These are phyloP conservation scores for Alternaria arbusti DNA, from an alignment of 2,329 filamentous ascomycete species.

Conservation along the genomic window DNA sequence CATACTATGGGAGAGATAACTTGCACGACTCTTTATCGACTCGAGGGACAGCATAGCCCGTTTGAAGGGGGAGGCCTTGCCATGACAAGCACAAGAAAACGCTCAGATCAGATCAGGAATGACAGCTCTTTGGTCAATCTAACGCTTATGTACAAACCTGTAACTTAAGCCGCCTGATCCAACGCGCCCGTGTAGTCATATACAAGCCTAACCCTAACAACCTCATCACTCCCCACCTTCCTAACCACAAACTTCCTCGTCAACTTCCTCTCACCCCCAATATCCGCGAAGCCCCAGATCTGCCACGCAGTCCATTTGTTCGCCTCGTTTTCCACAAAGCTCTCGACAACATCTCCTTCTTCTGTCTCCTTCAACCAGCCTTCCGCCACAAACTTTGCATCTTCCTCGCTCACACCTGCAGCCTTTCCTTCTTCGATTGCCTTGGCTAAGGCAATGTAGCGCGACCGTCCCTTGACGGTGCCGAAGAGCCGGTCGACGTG, in stretches of 20 bases:
- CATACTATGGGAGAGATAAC: background rate
- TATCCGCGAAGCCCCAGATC: conserved; percentile 42
- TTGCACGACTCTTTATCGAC: conserved; percentile 1
- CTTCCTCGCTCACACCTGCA: conserved; percentile 27
- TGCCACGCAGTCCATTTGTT: conserved; percentile 48
- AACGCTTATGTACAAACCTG: background rate
- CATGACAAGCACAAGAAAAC: background rate
- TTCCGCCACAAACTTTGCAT: conserved; percentile 30
- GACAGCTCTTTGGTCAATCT: background rate
- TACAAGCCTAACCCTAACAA: conserved; percentile 37
- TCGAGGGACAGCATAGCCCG: conserved; percentile 4
- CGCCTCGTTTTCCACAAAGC: conserved; percentile 40
- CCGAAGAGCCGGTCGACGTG: conserved; percentile 85
- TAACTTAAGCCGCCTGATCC: conserved; percentile 4
- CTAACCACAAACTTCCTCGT: conserved; percentile 42
- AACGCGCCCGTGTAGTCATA: conserved; percentile 44
- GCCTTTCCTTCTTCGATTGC: conserved; percentile 30
- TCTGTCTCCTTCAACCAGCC: conserved; percentile 39
- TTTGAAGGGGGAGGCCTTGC: background rate
- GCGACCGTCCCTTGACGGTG: conserved; percentile 65
- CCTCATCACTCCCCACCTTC: conserved; percentile 40
- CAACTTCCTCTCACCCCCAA: conserved; percentile 40
- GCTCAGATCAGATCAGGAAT: background rate
- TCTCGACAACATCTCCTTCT: conserved; percentile 44
- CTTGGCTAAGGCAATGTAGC: conserved; percentile 51